Evolutionary conservation across 2,329 filamentous ascomycete genomes (phyloP), one percentile per base, ranked within the genome.

Genomic region (Botrytis cinerea): DNA sequence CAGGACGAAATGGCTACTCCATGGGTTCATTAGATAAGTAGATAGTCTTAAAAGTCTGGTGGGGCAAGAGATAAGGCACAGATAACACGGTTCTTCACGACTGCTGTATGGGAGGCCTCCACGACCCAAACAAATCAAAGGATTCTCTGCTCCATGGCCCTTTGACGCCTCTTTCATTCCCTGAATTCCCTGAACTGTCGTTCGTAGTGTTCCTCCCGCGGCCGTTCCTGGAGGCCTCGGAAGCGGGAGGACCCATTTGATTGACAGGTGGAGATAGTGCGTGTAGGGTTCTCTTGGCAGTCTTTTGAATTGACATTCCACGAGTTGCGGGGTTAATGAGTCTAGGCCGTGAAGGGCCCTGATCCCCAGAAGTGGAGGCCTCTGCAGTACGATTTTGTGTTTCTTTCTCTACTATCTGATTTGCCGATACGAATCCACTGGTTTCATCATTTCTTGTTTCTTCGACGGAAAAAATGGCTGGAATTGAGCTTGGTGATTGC

Each of bases 111-210:
- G 75, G 75, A 60, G 77, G 78, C 72, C 54, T 77, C 78, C 77
- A 79, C 61, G 59, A 70, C 32, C 77, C 80, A 75, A 82, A 80
- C n/a, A 82, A 75, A 76, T 82, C 81, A 70, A 80, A 80, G 7
- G 80, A 78, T 74, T 82, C 81, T 51, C 79, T 76, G 75, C 81
- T 82, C 81, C 81, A 82, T 8, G 81, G 79, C 1, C 81, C 80
- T 16, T 51, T 68, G 7, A 22, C 25, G 28, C 28, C 71, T 35
- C 22, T 4, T 43, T 69, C 51, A 40, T 22, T 20, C 14, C 43
- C 40, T 20, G 8, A 7, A 57, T 59, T 14, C 43, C 20, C 61
- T 46, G 28, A 25, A 25, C 20, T 40, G 20, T 35, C 40, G 35
- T 20, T 48, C 10, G n/a, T 59, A 18, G 18, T 22, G 22, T 60